Percentiles rank a stretch among this genome's conserved stretches.
Conservation (phyloP, 2,329 filamentous ascomycete species). For the Pyricularia sp. region DNA sequence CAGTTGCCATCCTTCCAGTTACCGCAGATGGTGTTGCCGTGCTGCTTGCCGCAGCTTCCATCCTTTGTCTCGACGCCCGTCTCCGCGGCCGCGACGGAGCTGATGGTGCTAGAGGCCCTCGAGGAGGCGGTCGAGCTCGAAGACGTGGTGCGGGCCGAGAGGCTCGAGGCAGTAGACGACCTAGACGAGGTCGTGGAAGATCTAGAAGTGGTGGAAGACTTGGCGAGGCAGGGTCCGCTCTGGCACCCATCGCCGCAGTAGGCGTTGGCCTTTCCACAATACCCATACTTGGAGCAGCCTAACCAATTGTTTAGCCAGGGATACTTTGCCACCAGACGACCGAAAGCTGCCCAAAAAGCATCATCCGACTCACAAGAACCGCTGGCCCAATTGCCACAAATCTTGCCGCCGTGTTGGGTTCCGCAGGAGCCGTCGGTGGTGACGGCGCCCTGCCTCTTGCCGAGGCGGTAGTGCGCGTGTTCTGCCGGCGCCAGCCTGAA, state of each 20-base stretch:
- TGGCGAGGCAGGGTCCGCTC: conserved; percentile 4
- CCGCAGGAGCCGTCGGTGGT: conserved; percentile 3
- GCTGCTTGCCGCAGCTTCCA: not conserved
- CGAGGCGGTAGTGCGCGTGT: not conserved
- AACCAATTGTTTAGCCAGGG: not conserved
- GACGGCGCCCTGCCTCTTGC: not conserved
- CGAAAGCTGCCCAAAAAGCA: not conserved
- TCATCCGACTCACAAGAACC: not conserved
- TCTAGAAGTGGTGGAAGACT: not conserved
- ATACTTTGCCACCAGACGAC: not conserved
- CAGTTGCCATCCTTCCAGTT: conserved; percentile 1
- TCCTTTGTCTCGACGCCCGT: not conserved
- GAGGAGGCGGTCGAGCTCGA: not conserved
- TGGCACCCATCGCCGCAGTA: conserved; percentile 5
- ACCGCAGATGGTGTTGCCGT: conserved; percentile 2
- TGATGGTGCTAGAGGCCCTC: not conserved
- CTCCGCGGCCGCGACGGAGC: not conserved
- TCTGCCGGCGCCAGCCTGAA: not conserved
- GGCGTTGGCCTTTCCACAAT: not conserved
- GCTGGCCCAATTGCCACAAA: conserved; percentile 1
- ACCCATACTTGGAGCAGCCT: conserved; percentile 1
- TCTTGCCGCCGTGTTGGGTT: not conserved
- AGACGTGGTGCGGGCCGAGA: not conserved
- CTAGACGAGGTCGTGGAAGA: too few species aligned
- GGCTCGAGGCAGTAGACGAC: too few species aligned